These are phyloP conservation scores for Stephania japonica DNA, from an alignment of 164 flowering plant genomes.

Conservation along the genomic window DNA sequence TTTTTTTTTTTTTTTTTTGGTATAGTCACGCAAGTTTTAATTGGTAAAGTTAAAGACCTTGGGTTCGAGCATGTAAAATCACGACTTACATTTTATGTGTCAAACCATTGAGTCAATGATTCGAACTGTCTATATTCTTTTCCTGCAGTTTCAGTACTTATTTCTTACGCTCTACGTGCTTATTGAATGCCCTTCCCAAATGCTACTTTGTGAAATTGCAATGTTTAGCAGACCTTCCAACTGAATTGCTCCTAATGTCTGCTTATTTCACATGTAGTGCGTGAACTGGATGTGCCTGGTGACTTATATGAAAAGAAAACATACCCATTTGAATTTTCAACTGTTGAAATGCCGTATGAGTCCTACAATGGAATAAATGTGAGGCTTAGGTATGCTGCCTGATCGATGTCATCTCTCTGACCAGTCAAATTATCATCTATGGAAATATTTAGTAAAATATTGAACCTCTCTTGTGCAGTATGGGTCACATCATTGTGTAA, in stretches of 20 bases:
- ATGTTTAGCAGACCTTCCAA: background rate
- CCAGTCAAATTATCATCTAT: background rate
- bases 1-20: background rate
- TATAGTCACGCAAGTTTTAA: background rate
- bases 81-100: background rate
- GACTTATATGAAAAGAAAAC: constrained; percentile 89
- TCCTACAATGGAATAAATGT: constrained; percentile 93
- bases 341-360: constrained; percentile 98
- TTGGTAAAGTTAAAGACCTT: too few species aligned
- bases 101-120: background rate
- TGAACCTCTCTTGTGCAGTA: background rate
- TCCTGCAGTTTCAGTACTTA: background rate
- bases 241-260: constrained; percentile 2
- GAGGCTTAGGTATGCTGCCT: constrained; percentile 69
- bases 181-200: background rate
- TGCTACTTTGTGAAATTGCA: background rate
- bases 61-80: background rate
- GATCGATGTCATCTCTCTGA: background rate
- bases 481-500: background rate
- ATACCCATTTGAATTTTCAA: constrained; percentile 91
- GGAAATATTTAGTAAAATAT: background rate
- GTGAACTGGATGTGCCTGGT: constrained; percentile 97
- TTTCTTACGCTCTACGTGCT: background rate
- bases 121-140: background rate
- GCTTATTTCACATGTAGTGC: constrained; percentile 46